Evolutionary conservation across 805 yeast genomes (phyloP), one percentile per base, ranked within the genome.

Genomic region (Candida koratica): DNA sequence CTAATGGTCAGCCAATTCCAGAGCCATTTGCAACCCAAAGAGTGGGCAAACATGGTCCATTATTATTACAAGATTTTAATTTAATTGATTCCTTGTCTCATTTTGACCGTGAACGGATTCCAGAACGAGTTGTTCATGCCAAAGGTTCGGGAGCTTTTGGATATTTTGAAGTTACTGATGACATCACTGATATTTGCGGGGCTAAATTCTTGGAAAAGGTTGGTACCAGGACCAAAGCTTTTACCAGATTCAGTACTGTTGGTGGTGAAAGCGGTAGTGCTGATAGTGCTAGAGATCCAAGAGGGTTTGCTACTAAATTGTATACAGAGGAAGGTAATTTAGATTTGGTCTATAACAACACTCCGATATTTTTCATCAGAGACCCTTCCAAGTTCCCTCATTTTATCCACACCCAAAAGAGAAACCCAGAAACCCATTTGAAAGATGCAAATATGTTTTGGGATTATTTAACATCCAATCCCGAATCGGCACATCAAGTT

Each of bases 141-240:
- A 86, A 86, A 58, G 96, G 95, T 47, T 83, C 89, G 10, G 96
- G 96, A 54, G 95, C 95, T 9, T 84, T 70, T 56, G 95, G 95
- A 46, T 74, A 71, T 47, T 87, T 87, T 58, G 94, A 84, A 60
- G 89, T 82, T 34, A 86, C 95, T 10, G 90, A 86, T 48, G 94
- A 85, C 51, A 78, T 85, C 53, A 65, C 84, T 7, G 90, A 84
- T 55, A 52, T 84, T 32, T 77, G 83, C 53, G 68, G 73, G 17
- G 78, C 93, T 33, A 75, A 76, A 37, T 84, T 87, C 64, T 73
- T 87, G 48, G 73, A 75, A 46, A 66, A 73, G 31, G 71, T 83
- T 37, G 96, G 96, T 48, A 85, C 84, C 67, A 83, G 77, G 63
- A 84, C 95, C 20, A 76, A 75, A 55, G 71, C 79, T 43, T 67